Conservation (phyloP, 176 grass and related monocot genomes). For the Stipa capillata region DNA sequence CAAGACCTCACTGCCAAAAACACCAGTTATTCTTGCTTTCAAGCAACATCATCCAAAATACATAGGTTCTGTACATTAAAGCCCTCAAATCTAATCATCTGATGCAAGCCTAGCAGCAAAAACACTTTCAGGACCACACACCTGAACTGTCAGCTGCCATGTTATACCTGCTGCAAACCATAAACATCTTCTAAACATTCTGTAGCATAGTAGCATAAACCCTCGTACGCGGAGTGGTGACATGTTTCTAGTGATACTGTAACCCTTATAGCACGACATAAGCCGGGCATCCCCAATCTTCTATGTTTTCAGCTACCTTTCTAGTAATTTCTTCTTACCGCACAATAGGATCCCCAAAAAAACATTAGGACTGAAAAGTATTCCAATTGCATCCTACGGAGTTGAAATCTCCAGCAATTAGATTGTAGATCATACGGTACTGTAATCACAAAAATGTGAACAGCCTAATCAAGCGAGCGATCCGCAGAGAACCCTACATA, state of each 20-base stretch:
- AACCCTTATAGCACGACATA: neutral
- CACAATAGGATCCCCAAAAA: neutral
- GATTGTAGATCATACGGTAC: neutral
- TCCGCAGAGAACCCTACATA: neutral
- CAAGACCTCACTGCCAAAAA: too few species aligned
- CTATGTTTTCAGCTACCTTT: neutral
- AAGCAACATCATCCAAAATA: neutral
- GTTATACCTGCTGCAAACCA: neutral
- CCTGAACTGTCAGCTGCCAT: neutral
- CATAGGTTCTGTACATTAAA: neutral
- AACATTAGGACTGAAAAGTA: neutral
- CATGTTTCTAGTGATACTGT: neutral
- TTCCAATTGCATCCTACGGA: neutral
- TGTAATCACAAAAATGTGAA: neutral
- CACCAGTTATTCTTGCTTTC: too few species aligned
- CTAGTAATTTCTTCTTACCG: neutral
- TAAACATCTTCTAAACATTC: neutral
- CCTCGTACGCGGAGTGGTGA: neutral
- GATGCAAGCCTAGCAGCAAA: neutral
- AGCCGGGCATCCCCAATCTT: neutral
- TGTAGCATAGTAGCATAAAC: neutral
- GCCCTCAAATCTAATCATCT: neutral
- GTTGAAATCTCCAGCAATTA: neutral
- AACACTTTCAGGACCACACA: neutral
- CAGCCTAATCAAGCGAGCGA: neutral